A percentile compares a stretch with the other conserved stretches of the same genome.
phyloP scores from a whole-genome alignment of 306 rosid species.

The Prosopis cineraria region DNA sequence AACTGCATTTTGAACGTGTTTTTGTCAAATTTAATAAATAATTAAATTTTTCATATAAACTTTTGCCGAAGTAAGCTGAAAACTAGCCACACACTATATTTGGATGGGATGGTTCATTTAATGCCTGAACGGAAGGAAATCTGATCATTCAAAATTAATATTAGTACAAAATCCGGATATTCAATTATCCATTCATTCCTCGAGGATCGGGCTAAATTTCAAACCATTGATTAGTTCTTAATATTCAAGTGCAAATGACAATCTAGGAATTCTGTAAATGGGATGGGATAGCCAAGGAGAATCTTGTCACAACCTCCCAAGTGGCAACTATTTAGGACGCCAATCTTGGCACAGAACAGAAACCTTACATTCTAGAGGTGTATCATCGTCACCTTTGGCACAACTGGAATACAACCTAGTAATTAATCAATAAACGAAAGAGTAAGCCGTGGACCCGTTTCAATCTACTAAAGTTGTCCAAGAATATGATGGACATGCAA shows the following conservation, averaged over 20 bases:
- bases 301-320: background rate
- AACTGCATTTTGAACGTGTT: too few relatives aligned
- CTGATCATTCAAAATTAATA: background rate
- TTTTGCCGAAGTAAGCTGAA: too few relatives aligned
- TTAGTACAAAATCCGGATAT: background rate
- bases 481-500: constrained; percentile 25
- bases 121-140: background rate
- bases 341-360: background rate
- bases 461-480: constrained; percentile 19
- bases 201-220: background rate
- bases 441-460: constrained; percentile 24
- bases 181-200: background rate
- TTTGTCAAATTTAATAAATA: too few relatives aligned
- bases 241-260: background rate
- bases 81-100: too few relatives aligned
- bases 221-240: background rate
- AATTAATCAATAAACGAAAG: background rate
- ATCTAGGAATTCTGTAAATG: background rate
- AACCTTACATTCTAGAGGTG: background rate
- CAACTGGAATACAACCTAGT: constrained; percentile 27
- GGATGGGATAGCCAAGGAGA: background rate
- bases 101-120: background rate
- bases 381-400: constrained; percentile 20
- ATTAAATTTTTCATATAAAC: too few relatives aligned
- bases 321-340: background rate